Base-by-base conservation (phyloP, 2,329 filamentous ascomycete species). In the Chaetomiaceae sp. region DNA sequence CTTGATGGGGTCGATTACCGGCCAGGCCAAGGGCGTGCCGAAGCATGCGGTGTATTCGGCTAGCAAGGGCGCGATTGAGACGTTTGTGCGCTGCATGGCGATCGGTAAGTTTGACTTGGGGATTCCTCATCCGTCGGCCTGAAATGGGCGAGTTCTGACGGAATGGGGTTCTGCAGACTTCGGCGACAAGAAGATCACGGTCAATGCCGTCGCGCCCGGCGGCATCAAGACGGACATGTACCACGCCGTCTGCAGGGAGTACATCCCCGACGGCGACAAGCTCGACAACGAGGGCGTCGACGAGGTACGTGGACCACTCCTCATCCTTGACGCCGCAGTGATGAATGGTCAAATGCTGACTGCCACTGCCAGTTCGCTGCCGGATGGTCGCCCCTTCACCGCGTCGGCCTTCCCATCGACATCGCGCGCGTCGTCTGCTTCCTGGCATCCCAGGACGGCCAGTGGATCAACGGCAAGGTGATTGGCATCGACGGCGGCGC, bases 41-140 rank as follows among this genome's bases (percentile, higher is more conserved):
- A 78, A 81, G 60, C 84, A 88, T 63, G 74, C 81, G 12, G 73
- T 89, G 38, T 89, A 89, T 72, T 84, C 84, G 18, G 84, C 79
- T 12, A 80, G 74, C 64, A 89, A 89, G 73, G 85, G 83, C 57
- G 80, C 85, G 30, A 82, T 88, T 50, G 85, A 88, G 66, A 83
- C 83, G 10, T 86, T 88, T 65, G 83, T 85, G 56, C 83, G 85
- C 63, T 81, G 77, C 57, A 84, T 88, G 67, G 82, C 85, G 5
- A 82, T 81, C 38, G 77, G 78, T 79, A 59, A 67, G 75, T 53
- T 17, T 11, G 3, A 6, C 5, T 27, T 14, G 15, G 14, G 3
- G 14, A 4, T 8, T 38, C 3, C 15, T 6, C 6, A 11, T 9
- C 17, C 4, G 2, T 19, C 9, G n/a, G n/a, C n/a, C n/a, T n/a